These are phyloP conservation scores for Penicillium simplicissimum DNA, from an alignment of 495 filamentous ascomycete genomes.

Conservation along the genomic window DNA sequence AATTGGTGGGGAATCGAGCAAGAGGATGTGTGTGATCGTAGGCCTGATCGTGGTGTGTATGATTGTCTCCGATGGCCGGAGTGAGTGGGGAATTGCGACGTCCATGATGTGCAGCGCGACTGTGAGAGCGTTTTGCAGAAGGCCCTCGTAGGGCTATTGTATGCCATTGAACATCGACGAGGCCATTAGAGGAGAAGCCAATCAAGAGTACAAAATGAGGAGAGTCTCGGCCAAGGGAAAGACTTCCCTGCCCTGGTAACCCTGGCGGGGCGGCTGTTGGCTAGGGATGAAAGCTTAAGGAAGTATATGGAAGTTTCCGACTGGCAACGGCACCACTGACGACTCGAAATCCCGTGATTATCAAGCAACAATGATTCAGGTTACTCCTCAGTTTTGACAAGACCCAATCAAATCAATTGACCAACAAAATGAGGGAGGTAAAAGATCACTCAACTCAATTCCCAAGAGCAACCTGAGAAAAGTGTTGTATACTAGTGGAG, in stretches of 20 bases:
- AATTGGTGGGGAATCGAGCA: background rate
- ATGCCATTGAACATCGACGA: background rate
- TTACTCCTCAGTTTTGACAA: background rate
- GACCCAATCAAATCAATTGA: background rate
- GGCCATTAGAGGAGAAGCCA: background rate
- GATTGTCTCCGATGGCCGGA: conserved; percentile 19
- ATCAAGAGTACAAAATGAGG: background rate
- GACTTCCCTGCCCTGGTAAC: background rate
- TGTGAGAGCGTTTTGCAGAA: background rate
- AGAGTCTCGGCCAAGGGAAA: background rate
- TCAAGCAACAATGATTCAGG: background rate
- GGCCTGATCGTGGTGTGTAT: conserved; percentile 1
- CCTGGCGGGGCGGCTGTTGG: background rate
- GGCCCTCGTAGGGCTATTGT: background rate
- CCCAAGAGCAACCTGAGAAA: background rate
- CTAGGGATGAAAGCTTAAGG: background rate
- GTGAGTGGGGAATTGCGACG: conserved; percentile 17
- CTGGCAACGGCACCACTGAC: background rate
- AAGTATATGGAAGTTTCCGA: no score
- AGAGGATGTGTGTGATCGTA: background rate
- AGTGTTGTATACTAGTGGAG: conserved; percentile 14
- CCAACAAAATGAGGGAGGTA: background rate
- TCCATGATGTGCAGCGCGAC: conserved; percentile 8
- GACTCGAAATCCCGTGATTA: no score
- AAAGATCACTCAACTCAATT: background rate